Evolutionary conservation across 805 yeast genomes (phyloP).

Genomic region (Ogataea salicorniae): DNA sequence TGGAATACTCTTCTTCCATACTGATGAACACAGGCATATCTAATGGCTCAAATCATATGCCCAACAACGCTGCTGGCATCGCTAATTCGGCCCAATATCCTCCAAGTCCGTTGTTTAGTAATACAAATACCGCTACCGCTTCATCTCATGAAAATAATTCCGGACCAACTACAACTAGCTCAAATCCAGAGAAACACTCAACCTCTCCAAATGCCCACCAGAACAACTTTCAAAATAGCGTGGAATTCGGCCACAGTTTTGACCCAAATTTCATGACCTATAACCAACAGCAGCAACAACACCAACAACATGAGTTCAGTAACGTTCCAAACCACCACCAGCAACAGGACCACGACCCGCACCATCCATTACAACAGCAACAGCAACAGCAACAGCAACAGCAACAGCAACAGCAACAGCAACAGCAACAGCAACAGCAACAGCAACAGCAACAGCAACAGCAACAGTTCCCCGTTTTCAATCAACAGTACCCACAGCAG

Average conservation of each 20-base stretch:
- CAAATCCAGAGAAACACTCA: background rate
- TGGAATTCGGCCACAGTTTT: slow-evolving; percentile 4
- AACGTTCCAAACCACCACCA: too few relatives aligned
- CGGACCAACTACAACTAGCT: background rate
- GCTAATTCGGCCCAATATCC: background rate
- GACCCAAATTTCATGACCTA: background rate
- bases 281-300: slow-evolving; percentile 2
- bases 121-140: background rate
- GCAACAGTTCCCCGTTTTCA: background rate
- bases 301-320: background rate
- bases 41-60: background rate
- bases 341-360: background rate
- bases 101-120: background rate
- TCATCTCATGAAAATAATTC: background rate
- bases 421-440: background rate
- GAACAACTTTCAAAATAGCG: background rate
- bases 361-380: background rate
- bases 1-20: slow-evolving; percentile 25
- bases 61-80: background rate
- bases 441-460: background rate
- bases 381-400: background rate
- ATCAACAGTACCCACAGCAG: slow-evolving; percentile 1
- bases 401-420: background rate
- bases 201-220: background rate
- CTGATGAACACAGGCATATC: background rate